Conservation (phyloP, 129 eudicot species). For the Ambrosia trifida region DNA sequence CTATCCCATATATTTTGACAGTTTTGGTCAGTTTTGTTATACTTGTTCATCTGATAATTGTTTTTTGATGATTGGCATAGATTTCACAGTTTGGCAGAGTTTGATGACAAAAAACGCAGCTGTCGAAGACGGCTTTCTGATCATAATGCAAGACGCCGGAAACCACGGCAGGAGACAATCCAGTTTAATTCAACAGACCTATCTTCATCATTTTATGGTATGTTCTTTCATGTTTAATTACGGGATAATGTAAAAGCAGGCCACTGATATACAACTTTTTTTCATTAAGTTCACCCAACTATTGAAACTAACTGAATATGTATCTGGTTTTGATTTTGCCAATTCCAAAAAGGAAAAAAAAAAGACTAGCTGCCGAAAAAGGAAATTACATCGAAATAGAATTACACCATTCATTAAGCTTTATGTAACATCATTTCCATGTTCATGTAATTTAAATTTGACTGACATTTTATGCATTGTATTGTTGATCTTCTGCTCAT, state of each 20-base stretch:
- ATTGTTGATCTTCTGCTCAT: neutral
- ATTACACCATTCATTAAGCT: neutral
- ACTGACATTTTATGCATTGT: neutral
- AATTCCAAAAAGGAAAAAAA: neutral
- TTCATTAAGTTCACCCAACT: neutral
- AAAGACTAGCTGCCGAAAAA: neutral
- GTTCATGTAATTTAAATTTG: neutral
- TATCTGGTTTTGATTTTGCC: neutral
- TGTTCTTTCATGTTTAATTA: neutral
- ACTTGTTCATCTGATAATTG: conserved; percentile 7
- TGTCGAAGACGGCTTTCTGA: conserved; percentile 88
- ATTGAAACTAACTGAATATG: neutral
- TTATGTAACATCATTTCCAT: neutral
- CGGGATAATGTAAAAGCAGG: neutral
- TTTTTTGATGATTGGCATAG: conserved; percentile 34
- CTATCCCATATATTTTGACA: neutral
- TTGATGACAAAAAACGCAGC: conserved; percentile 88
- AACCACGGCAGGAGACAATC: conserved; percentile 74
- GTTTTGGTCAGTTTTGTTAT: neutral
- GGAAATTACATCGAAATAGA: too few relatives aligned
- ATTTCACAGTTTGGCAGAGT: conserved; percentile 77
- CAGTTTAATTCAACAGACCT: conserved; percentile 60
- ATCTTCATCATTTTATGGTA: conserved; percentile 71
- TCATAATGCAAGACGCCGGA: conserved; percentile 92
- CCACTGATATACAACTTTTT: neutral